phyloP scores from a whole-genome alignment of 2,329 filamentous ascomycete species.

The Aureobasidium sp. region DNA sequence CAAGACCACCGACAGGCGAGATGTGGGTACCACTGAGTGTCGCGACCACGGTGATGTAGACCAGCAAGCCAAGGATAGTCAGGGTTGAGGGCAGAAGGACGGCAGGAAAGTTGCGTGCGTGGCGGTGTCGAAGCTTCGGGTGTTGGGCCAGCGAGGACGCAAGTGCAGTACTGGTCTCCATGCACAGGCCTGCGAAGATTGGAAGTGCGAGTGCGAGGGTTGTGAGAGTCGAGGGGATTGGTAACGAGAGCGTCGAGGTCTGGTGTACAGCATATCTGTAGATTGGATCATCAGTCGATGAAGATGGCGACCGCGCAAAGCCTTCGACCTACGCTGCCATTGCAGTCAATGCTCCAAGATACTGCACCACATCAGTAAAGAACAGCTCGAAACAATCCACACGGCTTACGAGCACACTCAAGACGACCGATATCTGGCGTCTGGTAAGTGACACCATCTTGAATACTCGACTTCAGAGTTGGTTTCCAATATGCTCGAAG shows the following conservation, averaged over 20 bases:
- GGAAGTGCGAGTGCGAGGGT: conserved; percentile 36
- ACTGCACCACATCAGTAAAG: conserved; percentile 22
- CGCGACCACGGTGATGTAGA: conserved; percentile 33
- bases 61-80: conserved; percentile 33
- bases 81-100: conserved; percentile 20
- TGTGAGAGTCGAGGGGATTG: conserved; percentile 33
- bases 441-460: conserved; percentile 20
- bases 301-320: neutral
- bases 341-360: conserved; percentile 32
- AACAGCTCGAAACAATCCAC: neutral
- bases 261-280: conserved; percentile 24
- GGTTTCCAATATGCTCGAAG: neutral
- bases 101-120: conserved; percentile 26
- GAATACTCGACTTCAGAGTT: neutral
- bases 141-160: conserved; percentile 17
- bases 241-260: conserved; percentile 29
- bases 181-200: conserved; percentile 33
- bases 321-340: conserved; percentile 27
- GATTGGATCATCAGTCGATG: neutral
- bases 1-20: conserved; percentile 28
- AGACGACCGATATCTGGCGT: conserved; percentile 30
- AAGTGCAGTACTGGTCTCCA: conserved; percentile 31
- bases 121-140: conserved; percentile 24
- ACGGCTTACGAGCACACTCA: conserved; percentile 29
- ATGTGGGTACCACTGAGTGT: conserved; percentile 38